A percentile compares a stretch with the other conserved stretches of the same genome.
Conservation (phyloP, 1,284 basidiomycete species). For the Lentinula novae-zelandiae region DNA sequence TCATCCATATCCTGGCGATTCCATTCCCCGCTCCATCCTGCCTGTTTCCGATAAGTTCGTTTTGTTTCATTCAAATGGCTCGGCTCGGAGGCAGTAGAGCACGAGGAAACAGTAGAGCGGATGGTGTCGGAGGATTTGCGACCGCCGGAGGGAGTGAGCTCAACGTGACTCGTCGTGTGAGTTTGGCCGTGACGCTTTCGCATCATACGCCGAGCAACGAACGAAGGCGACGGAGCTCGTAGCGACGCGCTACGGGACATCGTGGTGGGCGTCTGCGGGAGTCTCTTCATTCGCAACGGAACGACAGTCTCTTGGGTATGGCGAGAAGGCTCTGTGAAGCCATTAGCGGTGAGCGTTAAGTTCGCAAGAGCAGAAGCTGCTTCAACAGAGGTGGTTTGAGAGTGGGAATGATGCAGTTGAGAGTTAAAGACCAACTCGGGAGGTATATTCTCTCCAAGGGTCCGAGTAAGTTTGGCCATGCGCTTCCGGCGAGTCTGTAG, state of each 20-base stretch:
- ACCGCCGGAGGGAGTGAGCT: background rate
- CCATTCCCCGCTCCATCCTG: slow-evolving; percentile 14
- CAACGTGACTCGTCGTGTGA: background rate
- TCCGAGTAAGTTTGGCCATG: slow-evolving; percentile 39
- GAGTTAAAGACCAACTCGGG: slow-evolving; percentile 30
- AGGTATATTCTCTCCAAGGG: slow-evolving; percentile 40
- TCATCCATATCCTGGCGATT: slow-evolving; percentile 9
- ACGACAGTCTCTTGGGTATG: background rate
- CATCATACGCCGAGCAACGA: background rate
- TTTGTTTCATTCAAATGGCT: background rate
- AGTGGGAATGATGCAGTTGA: background rate
- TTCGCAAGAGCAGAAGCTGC: background rate
- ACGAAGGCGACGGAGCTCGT: background rate
- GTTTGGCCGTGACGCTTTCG: background rate
- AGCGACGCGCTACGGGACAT: background rate
- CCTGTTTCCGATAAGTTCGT: slow-evolving; percentile 6
- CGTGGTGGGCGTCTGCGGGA: background rate
- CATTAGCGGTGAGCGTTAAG: background rate
- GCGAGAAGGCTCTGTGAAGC: background rate
- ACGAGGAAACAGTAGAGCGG: background rate
- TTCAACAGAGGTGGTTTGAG: slow-evolving; percentile 1
- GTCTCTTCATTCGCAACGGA: background rate
- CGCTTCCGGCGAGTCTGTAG: slow-evolving; percentile 28
- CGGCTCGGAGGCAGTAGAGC: background rate
- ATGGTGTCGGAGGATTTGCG: slow-evolving; percentile 1